Base-by-base conservation (phyloP, 2,329 filamentous ascomycete species). In the Plectosphaerella sp. region DNA sequence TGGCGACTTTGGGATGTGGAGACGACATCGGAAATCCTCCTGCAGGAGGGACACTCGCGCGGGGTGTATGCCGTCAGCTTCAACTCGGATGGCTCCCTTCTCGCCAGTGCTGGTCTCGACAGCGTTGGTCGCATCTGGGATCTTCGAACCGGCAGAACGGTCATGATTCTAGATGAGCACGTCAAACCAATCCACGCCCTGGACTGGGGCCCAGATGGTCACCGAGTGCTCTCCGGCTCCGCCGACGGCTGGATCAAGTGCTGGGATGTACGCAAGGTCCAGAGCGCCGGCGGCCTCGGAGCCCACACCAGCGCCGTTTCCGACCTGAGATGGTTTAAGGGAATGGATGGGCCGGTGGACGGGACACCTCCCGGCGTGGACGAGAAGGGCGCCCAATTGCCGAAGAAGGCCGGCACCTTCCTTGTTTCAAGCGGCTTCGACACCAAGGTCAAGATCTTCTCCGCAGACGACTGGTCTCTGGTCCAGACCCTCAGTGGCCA, bases 111-210 rank as follows among this genome's bases (percentile, higher is more conserved):
- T n/a, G 94, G 94, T 3, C 77, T 96, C 28, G 94, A 99, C 72
- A 96, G 91, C 62, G 93, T 97, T 51, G 94, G 93, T 3, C 84
- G 94, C 43, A 88, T 99, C 53, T 99, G 94, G 94, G 94, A 99
- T 73, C 68, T 97, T 37, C 82, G 94, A 51, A 94, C 91, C 1
- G 94, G 94, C 12, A 83, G 94, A 53, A 97, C 93, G 1, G 89
- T 96, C 57, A 97, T 97, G 89, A 90, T 97, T 59, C 78, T 99
- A 2, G 92, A 83, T 56, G 83, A 82, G 2, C 83, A 87, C 62
- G 94, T 97, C 64, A 89, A 92, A 56, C 92, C 95, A 14, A 96
- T 99, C 50, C 92, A 96, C 63, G 91, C 87, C 1, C 75, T 97
- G 6, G 92, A 97, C 68, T 99, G 95, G 94, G 86, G 89, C 53